Base-by-base conservation (phyloP, 768 basidiomycete genomes). In the Leccinum boreale region DNA sequence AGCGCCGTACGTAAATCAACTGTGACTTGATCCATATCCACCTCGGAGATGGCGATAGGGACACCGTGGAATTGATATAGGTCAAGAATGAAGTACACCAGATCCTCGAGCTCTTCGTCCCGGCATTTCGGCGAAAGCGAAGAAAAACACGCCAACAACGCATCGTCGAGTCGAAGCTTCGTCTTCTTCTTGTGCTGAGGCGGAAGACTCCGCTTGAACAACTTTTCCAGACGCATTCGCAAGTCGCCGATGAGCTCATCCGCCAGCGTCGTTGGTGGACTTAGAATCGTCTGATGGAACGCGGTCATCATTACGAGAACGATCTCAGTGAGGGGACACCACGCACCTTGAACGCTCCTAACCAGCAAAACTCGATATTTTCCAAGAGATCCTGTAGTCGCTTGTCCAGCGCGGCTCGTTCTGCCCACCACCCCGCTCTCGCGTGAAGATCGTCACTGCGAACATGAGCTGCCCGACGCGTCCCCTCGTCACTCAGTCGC, bases 31-130 rank as follows among this genome's bases (percentile, higher is more conserved):
- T 90, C 89, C 50, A 96, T 81, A 68, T 98, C 96, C 8, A 98
- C 83, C 69, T 99, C 96, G 21, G 93, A 88, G 45, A 89, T 85
- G 0, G 93, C 92, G 24, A 98, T 84, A 0, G 89, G 86, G 3
- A 93, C 81, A 1, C 96, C 95, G 60, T 94, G 88, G 74, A 96
- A 91, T 67, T 96, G 94, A 69, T 96, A 96, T 0, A 97, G 79
- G 67, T 98, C 97, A 23, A 98, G 78, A 31, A 98, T 80, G 74
- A 96, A 98, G 70, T 94, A 98, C 3, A 92, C 83, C 33, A 98
- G 77, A 68, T 99, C 97, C 70, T 98, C 97, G 9, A 98, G 78
- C 67, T 99, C 97, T 68, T 99, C 96, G 64, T 96, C 91, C 31
- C 84, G 82, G 64, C 90, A 93, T 65, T 85, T 84, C 0, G 91